Percentiles rank a stretch among this genome's conserved stretches.
Evolutionary conservation across 306 rosid genomes (phyloP).

Genomic region (Pyrus bretschneideri): DNA sequence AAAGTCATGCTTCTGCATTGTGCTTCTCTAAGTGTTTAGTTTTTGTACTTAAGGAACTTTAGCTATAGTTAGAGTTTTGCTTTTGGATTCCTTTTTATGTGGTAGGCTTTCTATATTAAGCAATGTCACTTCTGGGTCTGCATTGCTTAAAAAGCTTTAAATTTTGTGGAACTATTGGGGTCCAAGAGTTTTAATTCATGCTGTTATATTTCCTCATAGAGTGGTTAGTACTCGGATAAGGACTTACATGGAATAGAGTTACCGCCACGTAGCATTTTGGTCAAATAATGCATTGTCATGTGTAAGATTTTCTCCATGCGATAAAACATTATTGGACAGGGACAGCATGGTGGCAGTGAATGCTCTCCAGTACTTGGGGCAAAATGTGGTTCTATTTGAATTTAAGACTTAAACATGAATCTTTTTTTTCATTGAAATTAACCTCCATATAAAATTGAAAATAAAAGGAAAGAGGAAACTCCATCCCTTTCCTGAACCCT

Average conservation of each 20-base stretch:
- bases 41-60: slow-evolving; percentile 17
- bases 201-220: background rate
- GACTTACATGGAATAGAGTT: too few species aligned
- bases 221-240: too few species aligned
- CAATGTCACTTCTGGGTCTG: slow-evolving; percentile 7
- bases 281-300: too few species aligned
- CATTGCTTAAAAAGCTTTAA: background rate
- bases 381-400: too few species aligned
- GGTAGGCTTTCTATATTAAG: slow-evolving; percentile 17
- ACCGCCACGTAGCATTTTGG: too few species aligned
- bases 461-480: background rate
- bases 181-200: background rate
- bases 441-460: background rate
- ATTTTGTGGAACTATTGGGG: slow-evolving; percentile 1
- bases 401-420: too few species aligned
- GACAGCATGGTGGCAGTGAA: too few species aligned
- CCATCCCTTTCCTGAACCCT: too few species aligned
- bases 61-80: slow-evolving; percentile 28
- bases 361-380: background rate
- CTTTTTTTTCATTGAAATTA: too few species aligned
- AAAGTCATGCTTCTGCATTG: slow-evolving; percentile 7
- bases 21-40: slow-evolving; percentile 22
- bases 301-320: too few species aligned
- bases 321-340: too few species aligned
- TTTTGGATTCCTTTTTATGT: slow-evolving; percentile 11